Evolutionary conservation across 768 basidiomycete genomes (phyloP), one percentile per base, ranked within the genome.

Genomic region (Leccinum disarticulatum): DNA sequence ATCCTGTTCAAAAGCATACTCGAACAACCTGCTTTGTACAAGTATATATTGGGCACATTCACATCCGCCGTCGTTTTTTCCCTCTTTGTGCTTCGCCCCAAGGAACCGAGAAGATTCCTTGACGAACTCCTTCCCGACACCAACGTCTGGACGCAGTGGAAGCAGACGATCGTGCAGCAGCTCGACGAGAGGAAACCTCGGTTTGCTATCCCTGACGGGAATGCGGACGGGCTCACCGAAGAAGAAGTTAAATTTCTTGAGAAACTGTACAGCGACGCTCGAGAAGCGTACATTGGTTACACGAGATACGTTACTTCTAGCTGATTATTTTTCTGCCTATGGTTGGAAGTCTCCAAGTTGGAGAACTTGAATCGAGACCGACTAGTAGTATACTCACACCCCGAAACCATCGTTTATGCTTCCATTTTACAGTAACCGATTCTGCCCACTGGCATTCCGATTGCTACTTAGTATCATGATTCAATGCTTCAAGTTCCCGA

Each of bases 191-290:
- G 71, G 38, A 66, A 66, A 47, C 57, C 73, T n/a, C 56, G 64
- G 15, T 74, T 73, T 30, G 46, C 30, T 7, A 33, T 55, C 1
- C 15, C 52, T 2, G 67, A 74, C 33, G 67, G 61, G 73, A 63
- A 73, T 9, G 9, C 68, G 27, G 27, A 41, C 3, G 60, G 17
- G 43, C 62, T 71, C 47, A 59, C 31, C 11, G 31, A 33, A 33
- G 31, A 33, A 33, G 31, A 33, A 11, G 31, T 10, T 35, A 35
- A 13, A 50, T 6, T 19, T 2, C 3, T 50, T 17, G 35, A 36
- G 35, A 36, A 36, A 3, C 35, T 36, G 14, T 36, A 36, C 35
- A 36, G 14, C 6, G 35, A 36, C 35, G 35, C 35, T 38, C 36
- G 7, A 38, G 36, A 6, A 38, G 36, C 15, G 36, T 38, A 38